Evolutionary conservation across 2,329 filamentous ascomycete species (phyloP), one percentile per base, ranked within the genome.

Genomic region (Penicillium digitatum): DNA sequence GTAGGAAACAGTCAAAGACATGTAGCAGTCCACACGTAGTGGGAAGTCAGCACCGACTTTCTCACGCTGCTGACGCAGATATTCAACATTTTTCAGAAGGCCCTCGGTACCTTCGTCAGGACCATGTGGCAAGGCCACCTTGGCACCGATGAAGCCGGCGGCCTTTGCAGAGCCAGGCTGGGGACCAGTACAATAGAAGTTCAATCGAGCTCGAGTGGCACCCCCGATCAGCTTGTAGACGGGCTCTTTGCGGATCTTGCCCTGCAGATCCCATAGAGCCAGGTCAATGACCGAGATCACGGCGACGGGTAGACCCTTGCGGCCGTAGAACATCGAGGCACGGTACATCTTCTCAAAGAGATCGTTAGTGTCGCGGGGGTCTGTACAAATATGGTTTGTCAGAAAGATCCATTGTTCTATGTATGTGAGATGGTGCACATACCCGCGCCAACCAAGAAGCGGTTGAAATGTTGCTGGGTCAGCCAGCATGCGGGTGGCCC

Each of bases 281-380:
- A 96, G 82, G 69, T 96, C 92, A 67, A 96, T 94, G 61, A 96
- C 92, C 2, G 90, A 95, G 69, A 96, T 96, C 68, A 95, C 87
- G 50, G 92, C 92, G 11, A 93, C 83, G 2, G 92, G 88, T 1
- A 96, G 84, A 44, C 92, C 92, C 74, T 96, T 96, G 63, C 92
- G 87, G 58, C 92, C 92, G 70, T 96, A 96, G 79, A 96, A 96
- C 89, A 96, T 95, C 63, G 90, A 95, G 2, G 83, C 89, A 57
- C 91, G 86, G 79, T 96, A 96, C 92, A 96, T 96, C 73, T 95
- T 90, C 78, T 96, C 92, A 71, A 95, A 96, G 29, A 96, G 79
- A 60, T 92, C 83, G 75, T 95, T 96, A 50, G 90, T 95, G 70
- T 96, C 90, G 65, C 92, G 83, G 11, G 91, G 91, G 72, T 96